Evolutionary conservation across 1,139 yeast genomes (phyloP).

Genomic region (Sugiyamaella neomexicana): DNA sequence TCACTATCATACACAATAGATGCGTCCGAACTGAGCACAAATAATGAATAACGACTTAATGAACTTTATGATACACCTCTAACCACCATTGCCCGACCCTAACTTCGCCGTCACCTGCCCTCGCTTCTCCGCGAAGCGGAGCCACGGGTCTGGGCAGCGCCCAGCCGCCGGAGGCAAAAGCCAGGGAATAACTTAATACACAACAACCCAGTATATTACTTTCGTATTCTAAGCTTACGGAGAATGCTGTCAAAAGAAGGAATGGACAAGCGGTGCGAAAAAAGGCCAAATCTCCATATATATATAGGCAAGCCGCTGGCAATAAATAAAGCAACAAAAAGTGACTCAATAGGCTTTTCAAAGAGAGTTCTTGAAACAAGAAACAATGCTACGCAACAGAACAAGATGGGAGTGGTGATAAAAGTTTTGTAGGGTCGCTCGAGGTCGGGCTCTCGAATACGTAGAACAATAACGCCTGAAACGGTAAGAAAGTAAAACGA

Average conservation of each 20-base stretch:
- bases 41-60: conserved; percentile 9
- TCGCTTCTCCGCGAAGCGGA: not conserved
- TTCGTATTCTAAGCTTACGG: conserved; percentile 8
- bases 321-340: conserved; percentile 37
- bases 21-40: conserved; percentile 27
- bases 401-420: conserved; percentile 42
- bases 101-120: not conserved
- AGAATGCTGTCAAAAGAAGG: conserved; percentile 11
- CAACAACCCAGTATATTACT: not conserved
- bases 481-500: conserved; percentile 44
- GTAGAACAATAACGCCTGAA: conserved; percentile 42
- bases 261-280: not conserved
- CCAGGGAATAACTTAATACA: not conserved
- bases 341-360: conserved; percentile 40
- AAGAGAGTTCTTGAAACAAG: conserved; percentile 41
- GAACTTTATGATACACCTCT: not conserved
- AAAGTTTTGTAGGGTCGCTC: conserved; percentile 43
- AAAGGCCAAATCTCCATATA: conserved; percentile 28
- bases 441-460: conserved; percentile 40
- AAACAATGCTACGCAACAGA: conserved; percentile 43
- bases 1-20: conserved; percentile 29
- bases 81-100: too few relatives aligned
- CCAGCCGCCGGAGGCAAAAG: conserved; percentile 1
- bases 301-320: conserved; percentile 40
- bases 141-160: not conserved